Base-by-base conservation (phyloP, 352 stramenopile species). In the Halophytophthora polymorphica region DNA sequence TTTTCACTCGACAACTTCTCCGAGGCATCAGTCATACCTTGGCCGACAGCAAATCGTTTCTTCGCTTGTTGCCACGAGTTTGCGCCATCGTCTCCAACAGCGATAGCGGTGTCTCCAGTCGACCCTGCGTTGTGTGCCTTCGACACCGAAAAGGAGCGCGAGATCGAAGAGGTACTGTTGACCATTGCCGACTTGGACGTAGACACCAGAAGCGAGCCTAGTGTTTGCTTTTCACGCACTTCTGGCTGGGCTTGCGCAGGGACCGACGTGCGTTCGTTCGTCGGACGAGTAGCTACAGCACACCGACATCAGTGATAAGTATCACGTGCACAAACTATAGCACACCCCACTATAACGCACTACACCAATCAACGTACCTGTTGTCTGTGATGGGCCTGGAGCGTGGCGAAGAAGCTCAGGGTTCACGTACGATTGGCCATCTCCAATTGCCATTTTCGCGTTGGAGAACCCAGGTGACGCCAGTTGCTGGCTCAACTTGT, bases 371-470 rank as follows among this genome's bases (percentile, higher is more conserved):
- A 25, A 37, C 41, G 31, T 50, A 81, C 69, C 63, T 48, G 51
- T 31, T 18, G 40, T 34, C 11, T 66, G 42, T 10, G 43, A 14
- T 18, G 31, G 46, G 6, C 29, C 36, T 25, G 49, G 34, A 34
- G 48, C 23, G 11, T 67, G 64, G 1, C 58, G 71, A 52, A 92
- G 72, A 15, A 92, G 59, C 12, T 76, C 58, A 17, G 82, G 82
- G 35, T 92, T 80, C 17, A 94, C 76, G 45, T 91, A 94, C 1
- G 81, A 89, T 51, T 94, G 83, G 0, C 83, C 83, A 57, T 89
- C 83, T 13, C 80, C 83, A 45, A 93, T 93, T 17, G 67, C 73
- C 10, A 63, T 66, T 48, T 66, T 62, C 33, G 50, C 68, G 33
- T 10, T 52, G 12, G 39, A 55, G 38, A 56, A 19, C 7, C 56